phyloP scores from a whole-genome alignment of 2,329 filamentous ascomycete genomes.

The Akanthomyces uredinophilus region DNA sequence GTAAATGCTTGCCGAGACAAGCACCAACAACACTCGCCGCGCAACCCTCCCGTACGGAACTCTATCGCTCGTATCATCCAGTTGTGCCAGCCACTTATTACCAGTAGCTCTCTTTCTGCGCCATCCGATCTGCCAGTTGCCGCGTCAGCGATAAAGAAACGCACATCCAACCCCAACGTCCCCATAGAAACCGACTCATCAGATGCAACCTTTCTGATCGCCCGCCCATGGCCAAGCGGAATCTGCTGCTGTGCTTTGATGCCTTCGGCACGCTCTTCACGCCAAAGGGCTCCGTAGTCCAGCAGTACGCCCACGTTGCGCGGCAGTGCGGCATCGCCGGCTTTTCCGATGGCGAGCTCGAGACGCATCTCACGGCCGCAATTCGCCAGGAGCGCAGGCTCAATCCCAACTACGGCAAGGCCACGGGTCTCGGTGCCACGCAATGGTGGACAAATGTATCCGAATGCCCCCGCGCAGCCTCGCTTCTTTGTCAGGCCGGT shows the following conservation, averaged over 20 bases:
- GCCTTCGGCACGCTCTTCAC: constrained; percentile 61
- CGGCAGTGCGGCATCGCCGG: constrained; percentile 41
- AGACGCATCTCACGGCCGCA: constrained; percentile 31
- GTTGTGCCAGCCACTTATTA: neutral
- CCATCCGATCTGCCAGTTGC: neutral
- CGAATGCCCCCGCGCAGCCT: neutral
- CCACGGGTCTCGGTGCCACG: constrained; percentile 43
- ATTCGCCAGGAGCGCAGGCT: constrained; percentile 41
- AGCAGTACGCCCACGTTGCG: constrained; percentile 51
- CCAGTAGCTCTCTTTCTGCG: neutral
- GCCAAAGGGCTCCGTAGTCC: constrained; percentile 43
- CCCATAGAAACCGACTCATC: neutral
- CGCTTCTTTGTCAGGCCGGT: neutral
- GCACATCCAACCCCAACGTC: neutral
- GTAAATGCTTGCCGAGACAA: too few species aligned
- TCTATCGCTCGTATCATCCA: too few species aligned
- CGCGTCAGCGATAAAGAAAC: neutral
- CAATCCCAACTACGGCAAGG: constrained; percentile 57
- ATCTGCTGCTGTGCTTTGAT: constrained; percentile 57
- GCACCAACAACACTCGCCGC: too few species aligned
- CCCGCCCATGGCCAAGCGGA: constrained; percentile 20
- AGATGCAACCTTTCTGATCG: neutral
- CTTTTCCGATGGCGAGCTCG: constrained; percentile 37
- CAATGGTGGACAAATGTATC: constrained; percentile 57
- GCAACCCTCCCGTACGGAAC: too few species aligned